Evolutionary conservation across 2,329 filamentous ascomycete species (phyloP).

Genomic region (Corinectria fuckeliana): DNA sequence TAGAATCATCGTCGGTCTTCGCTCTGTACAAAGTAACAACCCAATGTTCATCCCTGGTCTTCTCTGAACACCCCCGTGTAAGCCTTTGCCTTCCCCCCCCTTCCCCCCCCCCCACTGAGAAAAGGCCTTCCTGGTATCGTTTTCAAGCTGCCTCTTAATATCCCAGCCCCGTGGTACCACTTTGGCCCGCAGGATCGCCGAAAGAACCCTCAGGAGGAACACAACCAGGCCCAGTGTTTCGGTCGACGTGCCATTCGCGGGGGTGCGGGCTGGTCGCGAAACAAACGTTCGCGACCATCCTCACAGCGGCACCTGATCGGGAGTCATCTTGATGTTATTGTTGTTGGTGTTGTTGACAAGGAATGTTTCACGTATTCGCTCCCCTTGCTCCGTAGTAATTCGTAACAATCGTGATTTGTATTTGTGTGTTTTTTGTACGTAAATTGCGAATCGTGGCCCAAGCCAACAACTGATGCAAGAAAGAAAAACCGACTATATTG

Average conservation of each 20-base stretch:
- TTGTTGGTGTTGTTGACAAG: too few relatives aligned
- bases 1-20: not conserved
- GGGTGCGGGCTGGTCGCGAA: slow-evolving; percentile 24
- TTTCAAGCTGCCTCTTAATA: not conserved
- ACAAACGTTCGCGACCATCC: slow-evolving; percentile 30
- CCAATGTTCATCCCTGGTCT: not conserved
- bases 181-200: slow-evolving; percentile 27
- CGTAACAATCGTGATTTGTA: not conserved
- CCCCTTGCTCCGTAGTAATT: not conserved
- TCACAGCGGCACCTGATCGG: slow-evolving; percentile 16
- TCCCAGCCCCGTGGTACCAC: slow-evolving; percentile 26
- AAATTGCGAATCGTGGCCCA: not conserved
- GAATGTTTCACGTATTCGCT: slow-evolving; percentile 24
- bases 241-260: slow-evolving; percentile 31
- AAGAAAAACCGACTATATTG: slow-evolving; percentile 24
- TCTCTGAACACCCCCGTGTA: not conserved
- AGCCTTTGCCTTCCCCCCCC: not conserved
- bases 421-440: not conserved
- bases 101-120: not conserved
- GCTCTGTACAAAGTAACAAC: not conserved
- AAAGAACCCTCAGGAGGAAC: slow-evolving; percentile 24
- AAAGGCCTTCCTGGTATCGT: not conserved
- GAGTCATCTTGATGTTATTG: too few relatives aligned
- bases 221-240: slow-evolving; percentile 24
- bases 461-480: not conserved